phyloP scores from a whole-genome alignment of 768 basidiomycete species.

The Suillus subalutaceus region DNA sequence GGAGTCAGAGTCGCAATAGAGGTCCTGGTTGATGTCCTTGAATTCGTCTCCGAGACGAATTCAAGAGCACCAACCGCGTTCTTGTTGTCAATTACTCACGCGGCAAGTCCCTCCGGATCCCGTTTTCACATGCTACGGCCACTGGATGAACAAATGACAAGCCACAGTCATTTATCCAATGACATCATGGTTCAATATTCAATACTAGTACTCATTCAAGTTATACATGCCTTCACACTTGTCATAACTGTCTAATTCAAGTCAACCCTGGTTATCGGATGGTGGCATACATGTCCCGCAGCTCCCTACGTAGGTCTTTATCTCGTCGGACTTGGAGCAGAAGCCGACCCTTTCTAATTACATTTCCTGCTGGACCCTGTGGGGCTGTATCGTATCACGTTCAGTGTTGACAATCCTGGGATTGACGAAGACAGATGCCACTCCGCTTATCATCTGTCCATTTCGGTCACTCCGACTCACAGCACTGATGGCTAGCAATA shows the following conservation, averaged over 20 bases:
- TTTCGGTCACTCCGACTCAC: not conserved
- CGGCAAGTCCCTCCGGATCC: no score
- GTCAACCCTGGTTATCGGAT: not conserved
- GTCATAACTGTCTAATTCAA: not conserved
- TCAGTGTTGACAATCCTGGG: not conserved
- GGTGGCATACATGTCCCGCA: not conserved
- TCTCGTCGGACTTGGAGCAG: not conserved
- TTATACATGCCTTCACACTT: no score
- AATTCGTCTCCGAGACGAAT: no score
- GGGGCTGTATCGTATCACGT: not conserved
- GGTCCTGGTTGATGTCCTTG: no score
- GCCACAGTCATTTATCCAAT: no score
- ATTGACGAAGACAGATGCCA: not conserved
- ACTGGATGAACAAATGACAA: no score
- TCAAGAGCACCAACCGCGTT: no score
- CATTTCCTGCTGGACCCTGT: not conserved
- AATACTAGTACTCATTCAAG: no score
- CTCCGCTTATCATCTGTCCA: not conserved
- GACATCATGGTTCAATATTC: no score
- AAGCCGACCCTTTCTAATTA: not conserved
- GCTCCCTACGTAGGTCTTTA: not conserved
- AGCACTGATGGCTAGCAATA: not conserved
- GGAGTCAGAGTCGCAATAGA: no score
- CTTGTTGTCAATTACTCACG: no score
- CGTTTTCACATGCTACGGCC: no score